Base-by-base conservation (phyloP, 2,329 filamentous ascomycete genomes). In the Laburnicola sp. region DNA sequence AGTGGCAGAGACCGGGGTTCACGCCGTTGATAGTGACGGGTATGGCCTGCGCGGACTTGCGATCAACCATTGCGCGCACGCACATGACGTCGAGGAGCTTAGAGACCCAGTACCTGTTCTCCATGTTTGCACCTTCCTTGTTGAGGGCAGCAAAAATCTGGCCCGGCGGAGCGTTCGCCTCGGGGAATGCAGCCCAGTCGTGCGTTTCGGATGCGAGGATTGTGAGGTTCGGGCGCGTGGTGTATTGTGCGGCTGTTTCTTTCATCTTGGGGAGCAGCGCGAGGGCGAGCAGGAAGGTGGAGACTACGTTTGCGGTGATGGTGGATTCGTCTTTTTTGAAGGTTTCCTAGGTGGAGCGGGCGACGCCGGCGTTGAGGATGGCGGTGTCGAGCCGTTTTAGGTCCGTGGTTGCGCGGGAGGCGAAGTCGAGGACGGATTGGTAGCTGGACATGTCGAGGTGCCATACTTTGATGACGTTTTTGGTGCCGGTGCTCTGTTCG, bases 401-500 rank as follows among this genome's bases (percentile, higher is more conserved):
- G 40, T 58, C 54, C 32, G 48, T 56, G 1, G 51, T 40, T 2
- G 55, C 63, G 31, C 65, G 55, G 10, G 59, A 55, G 1, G 64
- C 66, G 47, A 76, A 75, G 22, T 59, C 50, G 10, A 60, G 52
- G 5, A 77, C 70, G 39, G 65, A 75, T 4, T 68, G 64, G 49
- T 74, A 78, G 25, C 60, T 69, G 6, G 54, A 46, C 22, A 79
- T 65, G 56, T 79, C 76, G 3, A 80, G 60, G 3, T 62, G 62
- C 77, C 78, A 80, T 22, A 78, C 76, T 51, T 78, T 69, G 38
- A 78, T 57, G 3, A 73, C 65, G 25, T 61, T 57, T 28, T 56
- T 59, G 16, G 48, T 35, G 30, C 64, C 60, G 6, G 65, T 71
- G 4, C 59, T 63, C 1, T 58, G 34, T 43, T 74, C 69, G 40